Evolutionary conservation across 192 early-diverging fungal genomes (phyloP), one percentile per base, ranked within the genome.

Genomic region (Coemansia sp.): DNA sequence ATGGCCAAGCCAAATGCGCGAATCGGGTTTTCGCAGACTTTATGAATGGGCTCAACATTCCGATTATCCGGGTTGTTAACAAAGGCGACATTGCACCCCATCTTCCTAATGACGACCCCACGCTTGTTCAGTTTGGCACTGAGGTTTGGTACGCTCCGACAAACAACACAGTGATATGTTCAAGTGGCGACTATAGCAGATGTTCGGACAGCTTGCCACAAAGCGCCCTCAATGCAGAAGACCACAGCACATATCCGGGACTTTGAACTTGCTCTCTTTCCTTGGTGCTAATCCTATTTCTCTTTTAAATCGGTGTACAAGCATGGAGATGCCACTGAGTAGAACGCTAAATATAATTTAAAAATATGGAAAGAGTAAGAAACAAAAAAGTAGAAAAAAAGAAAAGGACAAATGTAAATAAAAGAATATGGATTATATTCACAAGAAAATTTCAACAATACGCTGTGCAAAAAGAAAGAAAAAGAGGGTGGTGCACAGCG

Each of bases 1-100:
- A 79, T 40, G 82, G 82, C 2, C 63, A 76, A 42, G 70, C 77
- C 13, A 75, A 74, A 44, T 68, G 71, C 17, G 76, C 77, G n/a
- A 77, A 84, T 42, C 11, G 16, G 2, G 49, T n/a, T 8, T 84
- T 73, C 66, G 77, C 72, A 17, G 17, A 54, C 1, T 66, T 70
- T 38, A 75, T 79, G 64, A 61, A 79, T 19, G 54, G 58, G 4
- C 61, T 76, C 6, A 53, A 41, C 7, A 68, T 73, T 16, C 65
- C 43, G 2, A 62, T 68, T 2, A 39, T 50, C 12, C 77, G 77
- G 22, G 68, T 69, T 12, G 65, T 79, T 5, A 70, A 84, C 71
- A 63, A 67, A 22, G 65, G 71, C 40, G 82, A 84, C 11, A 41
- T 84, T 43, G 70, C 67, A 9, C 74, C 72, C 0, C 70, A 77